Conservation (phyloP, 1,284 basidiomycete genomes). For the Agroathelia rolfsii region DNA sequence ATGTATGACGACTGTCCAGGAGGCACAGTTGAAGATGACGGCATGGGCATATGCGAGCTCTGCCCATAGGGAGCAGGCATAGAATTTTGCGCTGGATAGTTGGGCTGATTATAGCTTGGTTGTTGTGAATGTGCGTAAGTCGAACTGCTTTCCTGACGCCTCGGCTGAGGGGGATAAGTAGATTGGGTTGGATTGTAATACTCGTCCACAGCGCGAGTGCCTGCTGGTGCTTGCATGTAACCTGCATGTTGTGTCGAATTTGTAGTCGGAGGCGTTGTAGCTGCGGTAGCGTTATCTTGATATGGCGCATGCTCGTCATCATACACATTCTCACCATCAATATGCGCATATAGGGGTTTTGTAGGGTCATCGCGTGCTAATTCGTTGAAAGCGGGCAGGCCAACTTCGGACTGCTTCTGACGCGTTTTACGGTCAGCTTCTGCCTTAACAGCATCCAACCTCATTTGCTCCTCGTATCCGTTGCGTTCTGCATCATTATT, state of each 20-base stretch:
- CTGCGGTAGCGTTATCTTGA: slow-evolving; percentile 21
- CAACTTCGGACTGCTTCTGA: slow-evolving; percentile 51
- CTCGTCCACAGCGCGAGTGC: slow-evolving; percentile 63
- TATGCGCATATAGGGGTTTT: slow-evolving; percentile 50
- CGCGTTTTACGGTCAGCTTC: slow-evolving; percentile 71
- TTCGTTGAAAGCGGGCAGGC: slow-evolving; percentile 68
- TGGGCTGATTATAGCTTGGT: no score
- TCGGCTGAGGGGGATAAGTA: slow-evolving; percentile 29
- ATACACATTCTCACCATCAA: slow-evolving; percentile 48
- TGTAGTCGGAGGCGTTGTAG: slow-evolving; percentile 16
- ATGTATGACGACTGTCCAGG: no score
- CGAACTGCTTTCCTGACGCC: slow-evolving; percentile 31
- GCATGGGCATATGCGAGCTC: slow-evolving; percentile 12
- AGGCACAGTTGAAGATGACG: no score
- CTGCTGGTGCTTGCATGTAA: slow-evolving; percentile 52
- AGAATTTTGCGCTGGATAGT: no score
- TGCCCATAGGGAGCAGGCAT: slow-evolving; percentile 11
- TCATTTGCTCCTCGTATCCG: slow-evolving; percentile 51
- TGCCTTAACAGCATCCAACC: slow-evolving; percentile 72
- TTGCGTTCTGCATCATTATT: slow-evolving; percentile 16
- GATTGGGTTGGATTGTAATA: slow-evolving; percentile 42
- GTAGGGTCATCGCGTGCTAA: slow-evolving; percentile 39
- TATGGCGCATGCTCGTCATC: slow-evolving; percentile 25
- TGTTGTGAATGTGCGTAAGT: slow-evolving; percentile 27
- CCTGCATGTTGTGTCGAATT: slow-evolving; percentile 28